Evolutionary conservation across 2,329 filamentous ascomycete genomes (phyloP).

Genomic region (Fusarium burgessii): DNA sequence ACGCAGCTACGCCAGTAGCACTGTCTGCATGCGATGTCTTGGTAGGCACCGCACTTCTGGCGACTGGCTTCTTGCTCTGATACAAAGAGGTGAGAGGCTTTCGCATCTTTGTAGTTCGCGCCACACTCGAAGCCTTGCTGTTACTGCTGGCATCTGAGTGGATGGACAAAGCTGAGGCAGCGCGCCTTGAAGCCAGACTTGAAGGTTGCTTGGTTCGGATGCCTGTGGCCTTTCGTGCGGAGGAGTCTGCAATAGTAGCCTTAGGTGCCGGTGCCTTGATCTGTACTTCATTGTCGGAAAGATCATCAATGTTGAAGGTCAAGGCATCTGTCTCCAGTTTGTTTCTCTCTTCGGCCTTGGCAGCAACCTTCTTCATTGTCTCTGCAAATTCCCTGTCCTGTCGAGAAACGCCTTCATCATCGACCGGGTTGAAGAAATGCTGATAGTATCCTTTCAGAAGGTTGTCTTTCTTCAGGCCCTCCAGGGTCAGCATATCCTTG

Average conservation of each 20-base stretch:
- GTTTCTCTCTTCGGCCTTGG: slow-evolving; percentile 75
- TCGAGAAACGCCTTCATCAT: slow-evolving; percentile 73
- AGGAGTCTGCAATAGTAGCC: not conserved
- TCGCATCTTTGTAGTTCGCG: slow-evolving; percentile 34
- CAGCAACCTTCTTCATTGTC: slow-evolving; percentile 61
- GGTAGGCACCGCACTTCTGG: slow-evolving; percentile 57
- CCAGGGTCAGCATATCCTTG: slow-evolving; percentile 65
- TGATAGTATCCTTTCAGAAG: slow-evolving; percentile 71
- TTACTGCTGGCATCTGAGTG: slow-evolving; percentile 41
- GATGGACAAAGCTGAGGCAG: slow-evolving; percentile 65
- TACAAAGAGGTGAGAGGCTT: slow-evolving; percentile 50
- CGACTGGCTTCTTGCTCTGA: slow-evolving; percentile 44
- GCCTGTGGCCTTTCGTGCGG: slow-evolving; percentile 13
- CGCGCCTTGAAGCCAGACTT: slow-evolving; percentile 60
- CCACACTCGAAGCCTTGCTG: slow-evolving; percentile 6
- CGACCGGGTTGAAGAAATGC: slow-evolving; percentile 71
- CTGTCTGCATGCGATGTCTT: slow-evolving; percentile 67
- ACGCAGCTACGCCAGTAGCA: slow-evolving; percentile 73
- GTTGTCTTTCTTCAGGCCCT: slow-evolving; percentile 69
- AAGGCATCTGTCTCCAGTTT: slow-evolving; percentile 73
- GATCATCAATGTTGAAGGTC: slow-evolving; percentile 65
- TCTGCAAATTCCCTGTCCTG: slow-evolving; percentile 71
- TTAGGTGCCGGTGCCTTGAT: slow-evolving; percentile 13
- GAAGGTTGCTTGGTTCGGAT: slow-evolving; percentile 39
- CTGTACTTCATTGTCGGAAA: slow-evolving; percentile 59